Conservation (phyloP, 176 grass and related monocot species). For the Neostapfia colusana region DNA sequence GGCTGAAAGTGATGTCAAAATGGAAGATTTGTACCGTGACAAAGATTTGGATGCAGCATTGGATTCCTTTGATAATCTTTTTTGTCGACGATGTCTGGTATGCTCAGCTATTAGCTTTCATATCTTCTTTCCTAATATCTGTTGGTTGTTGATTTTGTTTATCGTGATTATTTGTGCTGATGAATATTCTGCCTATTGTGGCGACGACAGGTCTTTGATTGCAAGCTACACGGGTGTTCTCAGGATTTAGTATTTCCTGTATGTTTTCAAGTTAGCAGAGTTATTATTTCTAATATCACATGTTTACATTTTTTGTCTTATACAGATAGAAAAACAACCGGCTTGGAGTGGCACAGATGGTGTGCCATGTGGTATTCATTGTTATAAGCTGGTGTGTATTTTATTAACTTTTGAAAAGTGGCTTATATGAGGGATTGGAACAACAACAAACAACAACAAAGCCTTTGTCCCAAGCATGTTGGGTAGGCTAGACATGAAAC, state of each 20-base stretch:
- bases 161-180: conserved; percentile 31
- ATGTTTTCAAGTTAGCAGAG: conserved; percentile 46
- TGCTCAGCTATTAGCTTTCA: conserved; percentile 24
- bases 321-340: conserved; percentile 84
- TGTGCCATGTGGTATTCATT: conserved; percentile 75
- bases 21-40: conserved; percentile 69
- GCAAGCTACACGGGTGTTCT: conserved; percentile 91
- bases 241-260: conserved; percentile 98
- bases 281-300: conserved; percentile 45
- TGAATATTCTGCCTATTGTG: conserved; percentile 36
- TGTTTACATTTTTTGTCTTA: conserved; percentile 22
- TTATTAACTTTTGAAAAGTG: conserved; percentile 14
- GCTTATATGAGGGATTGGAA: too few relatives aligned
- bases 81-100: conserved; percentile 93
- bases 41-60: conserved; percentile 95
- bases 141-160: conserved; percentile 34
- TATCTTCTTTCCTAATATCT: conserved; percentile 24
- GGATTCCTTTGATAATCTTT: conserved; percentile 99
- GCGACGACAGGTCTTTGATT: conserved; percentile 81
- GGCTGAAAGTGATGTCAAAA: conserved; percentile 50
- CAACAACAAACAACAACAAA: too few relatives aligned
- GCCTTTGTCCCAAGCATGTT: too few relatives aligned
- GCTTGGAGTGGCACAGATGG: conserved; percentile 60
- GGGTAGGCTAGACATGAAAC: too few relatives aligned
- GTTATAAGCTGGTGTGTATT: conserved; percentile 74